Percentiles rank a stretch among this genome's conserved stretches.
phyloP scores from a whole-genome alignment of 345 rosid species.

The Lepidium didymum region DNA sequence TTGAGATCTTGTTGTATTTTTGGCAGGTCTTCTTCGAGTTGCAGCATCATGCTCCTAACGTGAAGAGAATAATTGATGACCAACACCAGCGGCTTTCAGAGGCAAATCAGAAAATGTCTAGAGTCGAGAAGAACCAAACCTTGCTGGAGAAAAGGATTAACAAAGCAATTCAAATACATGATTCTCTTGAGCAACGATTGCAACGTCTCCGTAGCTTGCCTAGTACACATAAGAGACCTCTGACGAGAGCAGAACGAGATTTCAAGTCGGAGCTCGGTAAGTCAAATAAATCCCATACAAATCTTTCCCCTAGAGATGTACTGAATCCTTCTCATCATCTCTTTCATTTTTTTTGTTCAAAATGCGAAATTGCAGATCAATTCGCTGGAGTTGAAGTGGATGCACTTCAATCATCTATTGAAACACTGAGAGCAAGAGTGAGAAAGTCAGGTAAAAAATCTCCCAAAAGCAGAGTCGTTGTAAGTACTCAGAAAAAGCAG shows the following conservation, averaged over 20 bases:
- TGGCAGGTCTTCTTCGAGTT: slow-evolving; percentile 76
- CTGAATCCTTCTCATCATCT: neutral
- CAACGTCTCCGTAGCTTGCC: slow-evolving; percentile 61
- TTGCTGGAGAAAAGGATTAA: slow-evolving; percentile 52
- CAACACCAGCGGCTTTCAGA: slow-evolving; percentile 57
- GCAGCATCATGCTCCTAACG: slow-evolving; percentile 81
- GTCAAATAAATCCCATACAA: slow-evolving; percentile 8
- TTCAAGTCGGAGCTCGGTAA: slow-evolving; percentile 84
- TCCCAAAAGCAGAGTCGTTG: slow-evolving; percentile 19
- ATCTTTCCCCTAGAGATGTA: neutral
- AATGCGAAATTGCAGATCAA: slow-evolving; percentile 40
- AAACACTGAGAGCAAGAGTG: slow-evolving; percentile 58
- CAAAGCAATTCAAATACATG: slow-evolving; percentile 38
- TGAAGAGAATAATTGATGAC: slow-evolving; percentile 69
- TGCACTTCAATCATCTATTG: slow-evolving; percentile 63
- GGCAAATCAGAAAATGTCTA: slow-evolving; percentile 54
- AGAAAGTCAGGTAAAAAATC: slow-evolving; percentile 39
- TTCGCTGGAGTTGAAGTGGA: slow-evolving; percentile 62
- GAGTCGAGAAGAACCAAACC: slow-evolving; percentile 60
- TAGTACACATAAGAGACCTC: slow-evolving; percentile 72
- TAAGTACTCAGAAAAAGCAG: slow-evolving; percentile 30
- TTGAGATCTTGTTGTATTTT: neutral
- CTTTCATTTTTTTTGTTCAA: neutral
- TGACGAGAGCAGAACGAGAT: slow-evolving; percentile 76
- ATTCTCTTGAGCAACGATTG: slow-evolving; percentile 54